These are phyloP conservation scores for Henckelia pumila DNA, from an alignment of 257 asterid species.

Conservation along the genomic window DNA sequence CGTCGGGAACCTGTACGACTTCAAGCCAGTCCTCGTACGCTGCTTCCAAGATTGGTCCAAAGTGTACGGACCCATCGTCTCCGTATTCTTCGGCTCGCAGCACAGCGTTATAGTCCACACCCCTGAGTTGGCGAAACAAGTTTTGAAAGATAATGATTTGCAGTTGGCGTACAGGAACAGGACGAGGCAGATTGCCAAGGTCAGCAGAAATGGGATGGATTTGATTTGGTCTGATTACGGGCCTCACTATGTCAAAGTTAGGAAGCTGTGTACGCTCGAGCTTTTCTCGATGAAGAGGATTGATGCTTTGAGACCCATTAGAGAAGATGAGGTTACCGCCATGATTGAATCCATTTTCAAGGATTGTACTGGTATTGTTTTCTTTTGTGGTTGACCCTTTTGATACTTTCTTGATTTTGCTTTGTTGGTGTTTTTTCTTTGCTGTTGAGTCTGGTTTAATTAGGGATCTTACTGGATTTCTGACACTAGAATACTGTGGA, in stretches of 20 bases:
- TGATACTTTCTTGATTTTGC: too few relatives aligned
- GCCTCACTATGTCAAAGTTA: constrained; percentile 78
- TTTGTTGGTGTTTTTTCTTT: not conserved
- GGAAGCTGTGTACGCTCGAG: constrained; percentile 79
- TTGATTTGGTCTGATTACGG: constrained; percentile 93
- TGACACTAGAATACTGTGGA: not conserved
- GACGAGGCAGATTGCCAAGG: constrained; percentile 37
- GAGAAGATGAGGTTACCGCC: constrained; percentile 81
- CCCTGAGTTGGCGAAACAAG: constrained; percentile 42
- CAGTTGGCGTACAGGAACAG: constrained; percentile 45
- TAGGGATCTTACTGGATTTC: not conserved
- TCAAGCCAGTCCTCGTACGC: constrained; percentile 42
- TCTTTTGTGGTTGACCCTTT: not conserved
- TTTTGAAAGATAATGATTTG: constrained; percentile 45
- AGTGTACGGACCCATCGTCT: constrained; percentile 50
- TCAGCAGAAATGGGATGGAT: constrained; percentile 73
- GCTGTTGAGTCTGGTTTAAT: not conserved
- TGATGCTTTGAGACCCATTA: constrained; percentile 68
- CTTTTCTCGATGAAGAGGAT: constrained; percentile 70
- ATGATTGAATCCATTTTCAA: constrained; percentile 69
- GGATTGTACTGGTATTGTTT: constrained; percentile 43
- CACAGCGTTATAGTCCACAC: constrained; percentile 39
- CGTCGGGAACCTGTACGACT: constrained; percentile 41
- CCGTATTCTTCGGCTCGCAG: constrained; percentile 46
- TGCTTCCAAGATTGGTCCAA: constrained; percentile 47